Base-by-base conservation (phyloP, 768 basidiomycete species). In the Suillus cothurnatus region DNA sequence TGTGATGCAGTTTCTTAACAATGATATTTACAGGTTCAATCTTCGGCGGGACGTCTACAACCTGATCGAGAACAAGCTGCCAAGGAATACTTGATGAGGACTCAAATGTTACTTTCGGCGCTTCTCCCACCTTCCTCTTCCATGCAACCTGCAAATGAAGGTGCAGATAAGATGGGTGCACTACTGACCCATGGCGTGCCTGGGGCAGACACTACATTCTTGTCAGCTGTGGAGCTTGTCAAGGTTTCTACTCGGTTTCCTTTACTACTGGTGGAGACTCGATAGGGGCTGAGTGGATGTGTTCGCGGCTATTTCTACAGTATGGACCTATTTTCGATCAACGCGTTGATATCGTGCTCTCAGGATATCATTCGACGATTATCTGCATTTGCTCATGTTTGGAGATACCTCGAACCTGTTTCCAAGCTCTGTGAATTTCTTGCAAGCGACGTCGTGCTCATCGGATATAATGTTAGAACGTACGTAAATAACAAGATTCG, bases 191-290 rank as follows among this genome's bases (percentile, higher is more conserved):
- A 83, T 65, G 89, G 88, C 6, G 73, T 79, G 32, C 87, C 90
- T 64, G 70, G 76, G 19, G 69, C 78, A 45, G 86, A 88, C 58
- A 80, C 85, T 65, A 80, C 83, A 31, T 86, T 86, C 71, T 83
- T 86, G 60, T 77, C 87, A 43, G 84, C 86, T 34, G 72, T 92
- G 50, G 85, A 89, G 45, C 74, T 91, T 38, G 89, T 87, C 26
- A 91, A 90, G 68, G 86, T 91, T 21, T 87, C 88, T 47, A 82
- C 90, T 50, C 82, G 93, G 64, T 92, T 94, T 76, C 91, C 91
- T 19, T 79, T 93, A 71, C 77, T 94, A 55, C 81, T 93, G 64
- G 81, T 91, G 64, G 88, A 85, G 62, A 58, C 61, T 62, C 70
- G 72, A 65, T 76, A 68, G 52, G 65, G 67, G 63, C 41, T 64